A percentile compares a stretch with the other conserved stretches of the same genome.
phyloP scores from a whole-genome alignment of 441 rosid species.

The Brassica hybrid region DNA sequence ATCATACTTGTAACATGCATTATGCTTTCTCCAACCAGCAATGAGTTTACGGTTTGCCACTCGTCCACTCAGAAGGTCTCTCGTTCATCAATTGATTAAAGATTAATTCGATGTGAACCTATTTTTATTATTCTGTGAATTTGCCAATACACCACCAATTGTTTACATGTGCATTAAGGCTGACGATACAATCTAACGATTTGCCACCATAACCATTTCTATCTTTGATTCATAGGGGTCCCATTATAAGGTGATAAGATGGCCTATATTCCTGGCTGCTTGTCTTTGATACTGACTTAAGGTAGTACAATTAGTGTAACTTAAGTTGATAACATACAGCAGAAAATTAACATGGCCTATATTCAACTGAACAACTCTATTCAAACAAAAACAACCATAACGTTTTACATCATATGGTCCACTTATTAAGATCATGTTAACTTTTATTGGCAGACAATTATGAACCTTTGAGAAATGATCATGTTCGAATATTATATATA shows the following conservation, averaged over 20 bases:
- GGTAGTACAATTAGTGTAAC: background rate
- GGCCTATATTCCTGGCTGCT: constrained; percentile 1
- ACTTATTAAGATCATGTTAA: constrained; percentile 1
- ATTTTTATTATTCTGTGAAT: no score
- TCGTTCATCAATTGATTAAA: no score
- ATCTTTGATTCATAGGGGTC: constrained; percentile 25
- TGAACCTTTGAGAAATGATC: constrained; percentile 36
- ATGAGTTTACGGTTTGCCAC: background rate
- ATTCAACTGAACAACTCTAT: background rate
- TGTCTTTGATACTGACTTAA: background rate
- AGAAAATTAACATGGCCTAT: background rate
- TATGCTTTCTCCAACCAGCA: background rate
- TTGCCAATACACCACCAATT: no score
- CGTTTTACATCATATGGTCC: constrained; percentile 12
- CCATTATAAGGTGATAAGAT: constrained; percentile 21
- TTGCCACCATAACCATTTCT: constrained; percentile 7
- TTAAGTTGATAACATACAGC: no score
- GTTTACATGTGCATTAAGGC: constrained; percentile 16
- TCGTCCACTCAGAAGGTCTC: background rate
- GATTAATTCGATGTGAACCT: no score
- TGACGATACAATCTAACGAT: background rate
- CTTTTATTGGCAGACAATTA: constrained; percentile 22
- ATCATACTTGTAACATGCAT: background rate
- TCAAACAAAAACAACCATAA: background rate
- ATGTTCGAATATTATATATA: background rate